Evolutionary conservation across 1,284 basidiomycete genomes (phyloP), one percentile per base, ranked within the genome.

Genomic region (Tilletiopsis washingtonensis): DNA sequence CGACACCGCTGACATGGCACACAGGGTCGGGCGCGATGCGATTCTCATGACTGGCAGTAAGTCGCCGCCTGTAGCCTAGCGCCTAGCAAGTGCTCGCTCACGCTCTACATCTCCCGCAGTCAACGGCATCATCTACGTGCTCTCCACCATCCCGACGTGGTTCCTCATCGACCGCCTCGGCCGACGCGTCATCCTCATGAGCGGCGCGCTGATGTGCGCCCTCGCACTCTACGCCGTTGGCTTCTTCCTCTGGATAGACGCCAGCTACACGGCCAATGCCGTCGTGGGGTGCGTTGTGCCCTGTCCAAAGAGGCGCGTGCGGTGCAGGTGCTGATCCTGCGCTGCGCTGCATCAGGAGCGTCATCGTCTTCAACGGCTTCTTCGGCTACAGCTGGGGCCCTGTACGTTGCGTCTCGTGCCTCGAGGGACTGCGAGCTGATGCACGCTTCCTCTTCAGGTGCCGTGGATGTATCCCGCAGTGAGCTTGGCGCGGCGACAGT

Each of bases 11-110:
- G n/a, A n/a, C n/a, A n/a, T n/a, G n/a, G n/a, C n/a, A n/a, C n/a
- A 36, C 14, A 14, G 14, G n/a, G 81, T 94, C 53, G 93, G 93
- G n/a, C 81, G 91, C 45, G 84, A 96, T 66, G 93, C 93, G 3
- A 83, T 98, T 57, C 79, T 97, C 19, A 98, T 98, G 93, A 91
- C 91, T 1, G 93, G 91, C 5, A 88, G 94, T 72, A 94, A 96
- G 23, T 53, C 38, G 15, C 17, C 19, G 15, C 14, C 25, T 24
- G 25, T 12, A 9, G 7, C 5, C 46, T 25, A 12, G 32, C n/a
- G 37, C 15, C 24, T 51, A n/a, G 37, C 12, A 7, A 42, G 17
- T 11, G 25, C 23, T 24, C 19, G 19, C 23, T 14, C 20, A 21
- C 26, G 11, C 37, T 27, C 17, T 20, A 3, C 32, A 17, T 48